Evolutionary conservation across 257 asterid species (phyloP).

Genomic region (Nemophila menziesii): DNA sequence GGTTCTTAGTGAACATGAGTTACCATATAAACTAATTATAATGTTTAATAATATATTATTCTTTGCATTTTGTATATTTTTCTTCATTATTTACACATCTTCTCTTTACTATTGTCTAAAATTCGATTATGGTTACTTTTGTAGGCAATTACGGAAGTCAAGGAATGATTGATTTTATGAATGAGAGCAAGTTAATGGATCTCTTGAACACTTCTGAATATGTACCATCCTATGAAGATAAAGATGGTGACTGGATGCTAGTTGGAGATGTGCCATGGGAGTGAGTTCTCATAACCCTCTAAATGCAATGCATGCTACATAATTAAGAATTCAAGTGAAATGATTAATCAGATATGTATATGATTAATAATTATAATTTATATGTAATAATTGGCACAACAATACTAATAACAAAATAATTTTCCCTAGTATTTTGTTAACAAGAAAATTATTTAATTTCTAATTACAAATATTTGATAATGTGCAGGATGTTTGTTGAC

Average conservation of each 20-base stretch:
- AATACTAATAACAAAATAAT: too few relatives aligned
- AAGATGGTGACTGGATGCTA: slow-evolving; percentile 58
- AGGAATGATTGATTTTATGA: slow-evolving; percentile 48
- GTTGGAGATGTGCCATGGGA: slow-evolving; percentile 55
- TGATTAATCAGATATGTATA: not conserved
- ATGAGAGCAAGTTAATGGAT: slow-evolving; percentile 44
- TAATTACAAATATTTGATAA: not conserved
- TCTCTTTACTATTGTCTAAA: too few relatives aligned
- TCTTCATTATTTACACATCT: too few relatives aligned
- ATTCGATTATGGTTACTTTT: slow-evolving; percentile 3
- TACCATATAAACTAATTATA: too few relatives aligned
- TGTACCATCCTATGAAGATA: slow-evolving; percentile 49
- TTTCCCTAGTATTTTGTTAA: not conserved
- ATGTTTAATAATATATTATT: too few relatives aligned
- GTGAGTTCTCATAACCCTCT: slow-evolving; percentile 16
- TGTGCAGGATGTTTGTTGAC: slow-evolving; percentile 35
- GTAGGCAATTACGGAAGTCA: slow-evolving; percentile 39
- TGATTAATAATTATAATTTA: too few relatives aligned
- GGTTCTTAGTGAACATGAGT: too few relatives aligned
- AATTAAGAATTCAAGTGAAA: too few relatives aligned
- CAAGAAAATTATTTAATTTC: not conserved
- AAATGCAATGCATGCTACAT: not conserved
- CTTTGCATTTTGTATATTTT: too few relatives aligned
- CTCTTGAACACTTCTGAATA: slow-evolving; percentile 41
- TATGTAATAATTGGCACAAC: too few relatives aligned